Conservation (phyloP, 2,329 filamentous ascomycete species). For the Neopestalotiopsis sp. region DNA sequence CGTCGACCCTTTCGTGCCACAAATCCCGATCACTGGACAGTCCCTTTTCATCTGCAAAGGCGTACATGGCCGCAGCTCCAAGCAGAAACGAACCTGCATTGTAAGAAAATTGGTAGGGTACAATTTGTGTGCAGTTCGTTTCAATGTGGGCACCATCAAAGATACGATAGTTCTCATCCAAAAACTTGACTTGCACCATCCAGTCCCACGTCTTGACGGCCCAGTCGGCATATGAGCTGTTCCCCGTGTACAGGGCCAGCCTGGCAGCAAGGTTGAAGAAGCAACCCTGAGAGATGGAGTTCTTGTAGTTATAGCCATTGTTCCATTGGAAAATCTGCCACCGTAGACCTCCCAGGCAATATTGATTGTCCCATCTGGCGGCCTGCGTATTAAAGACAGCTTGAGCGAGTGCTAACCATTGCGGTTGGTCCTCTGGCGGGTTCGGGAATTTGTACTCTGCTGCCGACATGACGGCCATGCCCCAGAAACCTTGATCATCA, state of each 20-base stretch:
- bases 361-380: slow-evolving; percentile 70
- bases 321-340: slow-evolving; percentile 90
- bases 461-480: slow-evolving; percentile 70
- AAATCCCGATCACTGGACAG: slow-evolving; percentile 40
- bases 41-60: slow-evolving; percentile 52
- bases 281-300: slow-evolving; percentile 66
- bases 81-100: slow-evolving; percentile 71
- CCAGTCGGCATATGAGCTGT: slow-evolving; percentile 79
- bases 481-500: slow-evolving; percentile 80
- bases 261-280: slow-evolving; percentile 70
- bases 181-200: slow-evolving; percentile 62
- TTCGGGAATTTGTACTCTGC: slow-evolving; percentile 72
- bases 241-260: slow-evolving; percentile 77
- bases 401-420: slow-evolving; percentile 75
- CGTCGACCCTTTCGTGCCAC: slow-evolving; percentile 65
- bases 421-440: slow-evolving; percentile 59
- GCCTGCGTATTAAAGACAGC: slow-evolving; percentile 83
- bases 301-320: slow-evolving; percentile 80
- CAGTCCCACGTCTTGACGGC: slow-evolving; percentile 75
- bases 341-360: slow-evolving; percentile 76
- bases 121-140: slow-evolving; percentile 61
- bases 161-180: slow-evolving; percentile 63
- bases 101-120: slow-evolving; percentile 71
- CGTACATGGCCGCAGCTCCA: slow-evolving; percentile 72
- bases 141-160: slow-evolving; percentile 66